Evolutionary conservation across 345 rosid species (phyloP), one percentile per base, ranked within the genome.

Genomic region (Salix exigua): DNA sequence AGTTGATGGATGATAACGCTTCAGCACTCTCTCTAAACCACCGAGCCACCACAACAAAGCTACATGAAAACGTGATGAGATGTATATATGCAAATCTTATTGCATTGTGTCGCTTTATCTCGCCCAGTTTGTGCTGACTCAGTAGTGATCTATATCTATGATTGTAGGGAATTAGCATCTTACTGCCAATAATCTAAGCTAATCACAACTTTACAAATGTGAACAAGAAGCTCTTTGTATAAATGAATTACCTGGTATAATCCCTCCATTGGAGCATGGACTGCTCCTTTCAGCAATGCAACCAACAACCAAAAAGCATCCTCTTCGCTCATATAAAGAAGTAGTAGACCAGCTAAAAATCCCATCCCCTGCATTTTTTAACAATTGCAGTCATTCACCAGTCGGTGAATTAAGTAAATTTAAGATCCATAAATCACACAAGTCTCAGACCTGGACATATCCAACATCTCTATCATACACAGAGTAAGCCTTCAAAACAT

Each of bases 181-280:
- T 18, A 13, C n/a, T 28, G 42, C 55, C 42, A 33, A 13, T 40
- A 68, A 28, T 38, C 10, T 21, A 61, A 21, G 19, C 74, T 63
- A 62, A 63, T 31, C 3, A 33, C 14, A 35, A 71, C 2, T 13
- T 4, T 28, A 30, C 12, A 31, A n/a, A 5, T 40, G 31, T 38
- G 7, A 58, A 68, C 40, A 65, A 61, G 50, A 40, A 58, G 51
- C 55, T 79, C 65, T 71, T 51, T 5, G 30, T 75, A 75, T 28
- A 30, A 64, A 72, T 62, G 46, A 78, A 58, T 79, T 78, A 93
- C 99, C 94, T 89, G 92, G 84, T 92, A 96, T 79, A 96, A 80
- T 81, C 99, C 99, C 86, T 93, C 98, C 94, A 93, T 91, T 33
- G 99, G 99, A 70, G 99, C 89, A 82, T 92, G 99, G 68, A 93